Evolutionary conservation across 192 early-diverging fungal genomes (phyloP).

Genomic region (Backusella parvicylindrica): DNA sequence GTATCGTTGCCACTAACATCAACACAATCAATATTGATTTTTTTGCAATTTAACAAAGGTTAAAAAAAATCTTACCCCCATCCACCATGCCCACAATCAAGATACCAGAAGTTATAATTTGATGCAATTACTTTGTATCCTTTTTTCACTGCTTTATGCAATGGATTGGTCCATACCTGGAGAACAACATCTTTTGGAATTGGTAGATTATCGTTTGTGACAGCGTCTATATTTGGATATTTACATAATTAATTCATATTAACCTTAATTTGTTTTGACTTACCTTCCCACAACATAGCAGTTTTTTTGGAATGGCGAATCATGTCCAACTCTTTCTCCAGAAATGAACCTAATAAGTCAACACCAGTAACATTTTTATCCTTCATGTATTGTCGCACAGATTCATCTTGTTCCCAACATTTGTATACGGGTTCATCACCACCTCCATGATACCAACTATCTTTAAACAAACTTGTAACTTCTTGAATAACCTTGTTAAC

Average conservation of each 20-base stretch:
- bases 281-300: conserved; percentile 80
- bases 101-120: conserved; percentile 63
- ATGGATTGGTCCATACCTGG: conserved; percentile 70
- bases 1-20: conserved; percentile 52
- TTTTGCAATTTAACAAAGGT: neutral
- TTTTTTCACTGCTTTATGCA: conserved; percentile 49
- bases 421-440: conserved; percentile 72
- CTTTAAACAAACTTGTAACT: conserved; percentile 62
- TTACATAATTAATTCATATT: neutral
- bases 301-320: conserved; percentile 42
- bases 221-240: conserved; percentile 39
- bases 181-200: conserved; percentile 57
- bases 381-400: conserved; percentile 34
- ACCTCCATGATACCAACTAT: conserved; percentile 73
- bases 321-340: conserved; percentile 41
- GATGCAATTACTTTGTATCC: conserved; percentile 69
- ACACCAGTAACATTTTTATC: conserved; percentile 23
- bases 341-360: conserved; percentile 39
- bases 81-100: conserved; percentile 76
- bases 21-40: neutral
- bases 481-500: conserved; percentile 64
- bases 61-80: conserved; percentile 49
- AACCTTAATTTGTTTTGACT: neutral
- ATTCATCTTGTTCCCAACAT: conserved; percentile 57
- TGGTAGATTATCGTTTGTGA: conserved; percentile 41